Conservation (phyloP, 345 rosid species). For the Citrus australasica region DNA sequence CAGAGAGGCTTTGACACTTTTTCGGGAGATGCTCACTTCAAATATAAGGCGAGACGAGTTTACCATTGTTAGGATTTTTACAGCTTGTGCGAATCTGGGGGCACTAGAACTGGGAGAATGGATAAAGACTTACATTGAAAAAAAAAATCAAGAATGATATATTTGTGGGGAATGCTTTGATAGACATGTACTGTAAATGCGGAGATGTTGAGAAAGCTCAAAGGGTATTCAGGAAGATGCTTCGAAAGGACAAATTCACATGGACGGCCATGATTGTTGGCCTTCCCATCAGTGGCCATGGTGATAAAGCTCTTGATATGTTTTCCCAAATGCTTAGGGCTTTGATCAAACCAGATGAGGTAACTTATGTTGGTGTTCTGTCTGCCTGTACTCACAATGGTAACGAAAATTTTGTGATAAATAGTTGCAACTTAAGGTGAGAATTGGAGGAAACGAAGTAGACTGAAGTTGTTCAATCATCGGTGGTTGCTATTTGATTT, state of each 20-base stretch:
- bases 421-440: neutral
- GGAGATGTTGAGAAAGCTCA: conserved; percentile 47
- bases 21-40: conserved; percentile 50
- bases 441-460: neutral
- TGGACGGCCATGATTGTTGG: conserved; percentile 76
- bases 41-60: conserved; percentile 44
- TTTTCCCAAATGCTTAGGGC: conserved; percentile 55
- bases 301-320: conserved; percentile 45
- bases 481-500: neutral
- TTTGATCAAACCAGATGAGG: conserved; percentile 45
- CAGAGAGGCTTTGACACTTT: conserved; percentile 46
- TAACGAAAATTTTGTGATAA: neutral
- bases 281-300: conserved; percentile 56
- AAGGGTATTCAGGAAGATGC: conserved; percentile 37
- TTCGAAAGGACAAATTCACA: conserved; percentile 42
- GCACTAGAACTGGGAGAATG: conserved; percentile 49
- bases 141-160: conserved; percentile 43
- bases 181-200: conserved; percentile 72
- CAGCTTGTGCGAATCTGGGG: conserved; percentile 68
- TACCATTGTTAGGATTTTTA: conserved; percentile 57
- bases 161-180: conserved; percentile 55
- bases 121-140: conserved; percentile 50
- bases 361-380: conserved; percentile 39
- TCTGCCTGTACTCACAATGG: conserved; percentile 50
- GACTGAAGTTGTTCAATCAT: neutral